These are phyloP conservation scores for Escallonia rubra DNA, from an alignment of 129 eudicot genomes.

Conservation along the genomic window DNA sequence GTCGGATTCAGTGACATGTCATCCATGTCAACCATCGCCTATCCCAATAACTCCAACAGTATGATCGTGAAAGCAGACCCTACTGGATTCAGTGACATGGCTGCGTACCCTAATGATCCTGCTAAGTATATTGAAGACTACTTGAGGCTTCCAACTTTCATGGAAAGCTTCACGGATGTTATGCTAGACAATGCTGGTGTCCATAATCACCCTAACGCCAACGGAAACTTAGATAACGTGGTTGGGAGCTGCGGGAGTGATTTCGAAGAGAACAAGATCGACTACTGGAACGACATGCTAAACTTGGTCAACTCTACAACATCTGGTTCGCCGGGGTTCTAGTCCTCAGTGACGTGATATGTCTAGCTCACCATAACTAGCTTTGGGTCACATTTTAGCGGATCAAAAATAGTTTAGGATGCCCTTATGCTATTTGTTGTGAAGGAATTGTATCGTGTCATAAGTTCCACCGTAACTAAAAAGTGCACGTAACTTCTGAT, in stretches of 20 bases:
- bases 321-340: neutral
- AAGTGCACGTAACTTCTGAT: no score
- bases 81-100: conserved; percentile 12
- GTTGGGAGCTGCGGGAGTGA: conserved; percentile 3
- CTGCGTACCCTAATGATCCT: conserved; percentile 18
- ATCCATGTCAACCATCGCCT: neutral
- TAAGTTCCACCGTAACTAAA: no score
- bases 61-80: no score
- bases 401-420: no score
- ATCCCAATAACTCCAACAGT: no score
- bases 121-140: conserved; percentile 16
- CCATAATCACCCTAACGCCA: no score
- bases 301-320: neutral
- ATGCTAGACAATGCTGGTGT: neutral
- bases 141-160: conserved; percentile 8
- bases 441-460: no score
- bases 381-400: no score
- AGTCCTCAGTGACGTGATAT: neutral
- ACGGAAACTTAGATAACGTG: neutral
- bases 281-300: conserved; percentile 47
- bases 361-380: no score
- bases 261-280: conserved; percentile 23
- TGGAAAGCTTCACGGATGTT: conserved; percentile 14
- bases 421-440: no score
- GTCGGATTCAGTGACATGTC: conserved; percentile 13